Base-by-base conservation (phyloP, 805 yeast species). In the Candida rishiriensis region DNA sequence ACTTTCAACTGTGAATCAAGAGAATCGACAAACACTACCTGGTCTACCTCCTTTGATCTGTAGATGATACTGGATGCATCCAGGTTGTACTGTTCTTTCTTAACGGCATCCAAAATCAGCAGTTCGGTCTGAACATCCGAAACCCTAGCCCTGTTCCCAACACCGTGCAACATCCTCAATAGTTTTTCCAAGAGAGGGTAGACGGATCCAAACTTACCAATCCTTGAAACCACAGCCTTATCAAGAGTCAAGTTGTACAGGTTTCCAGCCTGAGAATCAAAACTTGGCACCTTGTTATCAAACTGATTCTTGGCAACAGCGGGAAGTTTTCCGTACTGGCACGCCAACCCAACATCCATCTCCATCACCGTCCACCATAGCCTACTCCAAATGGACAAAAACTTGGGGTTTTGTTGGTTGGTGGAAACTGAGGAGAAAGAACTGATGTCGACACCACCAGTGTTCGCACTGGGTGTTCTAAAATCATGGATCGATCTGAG, bases 381-480 rank as follows among this genome's bases (percentile, higher is more conserved):
- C 39, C 61, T 59, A 40, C 53, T 52, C 62, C 66, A 63, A 21
- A 63, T 40, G 15, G 57, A 52, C 16, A 36, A 36, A 39, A 58
- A 56, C 13, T 39, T 40, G 10, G 46, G 53, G 42, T 41, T 47
- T 10, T 46, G 26, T 15, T 42, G 42, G 9, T 42, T 34, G 28
- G 26, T 21, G 26, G 26, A 21, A 4, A 7, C 4, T 5, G 26
- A 21, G 26, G 26, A 21, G 26, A 21, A 21, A 7, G 26, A 21
- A 21, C 26, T 7, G 26, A 4, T 21, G 7, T 21, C 26, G 7
- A 4, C 26, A 21, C 26, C 26, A 21, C 7, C 26, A 21, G 26
- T 7, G 33, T 30, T 39, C 8, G 32, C 14, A 8, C 38, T 31
- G 1, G 36, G 17, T 16, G 29, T 39, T 17, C 39, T n/a, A 7